These are phyloP conservation scores for Clavispora phyllophila DNA, from an alignment of 805 yeast species.

Conservation along the genomic window DNA sequence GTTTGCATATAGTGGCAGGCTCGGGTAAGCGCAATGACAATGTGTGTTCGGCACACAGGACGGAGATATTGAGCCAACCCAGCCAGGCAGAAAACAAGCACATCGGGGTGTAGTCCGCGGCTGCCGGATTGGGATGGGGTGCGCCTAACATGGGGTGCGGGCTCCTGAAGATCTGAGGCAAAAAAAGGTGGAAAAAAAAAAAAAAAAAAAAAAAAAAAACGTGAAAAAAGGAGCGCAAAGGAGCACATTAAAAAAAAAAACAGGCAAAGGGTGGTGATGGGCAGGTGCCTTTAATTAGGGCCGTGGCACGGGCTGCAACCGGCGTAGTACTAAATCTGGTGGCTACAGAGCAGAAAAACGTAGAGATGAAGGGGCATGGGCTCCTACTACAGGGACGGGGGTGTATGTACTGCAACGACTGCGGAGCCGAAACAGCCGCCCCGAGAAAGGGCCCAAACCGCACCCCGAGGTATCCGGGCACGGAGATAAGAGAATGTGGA, in stretches of 20 bases:
- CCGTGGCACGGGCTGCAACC: no score
- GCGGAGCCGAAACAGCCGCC: neutral
- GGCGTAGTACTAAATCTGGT: no score
- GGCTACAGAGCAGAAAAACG: no score
- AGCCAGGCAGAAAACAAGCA: neutral
- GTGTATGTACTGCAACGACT: neutral
- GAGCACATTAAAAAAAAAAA: no score
- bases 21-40: neutral
- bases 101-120: neutral
- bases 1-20: no score
- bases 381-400: no score
- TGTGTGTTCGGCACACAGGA: neutral
- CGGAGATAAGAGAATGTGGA: neutral
- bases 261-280: no score
- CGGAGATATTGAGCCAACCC: neutral
- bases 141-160: slow-evolving; percentile 1
- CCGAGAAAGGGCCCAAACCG: no score
- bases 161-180: neutral
- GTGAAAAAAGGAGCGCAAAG: neutral
- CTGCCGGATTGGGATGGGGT: slow-evolving; percentile 3
- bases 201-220: neutral
- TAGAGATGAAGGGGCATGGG: no score
- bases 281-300: no score
- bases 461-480: neutral
- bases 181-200: neutral